Evolutionary conservation across 148 eudicot species (phyloP), one percentile per base, ranked within the genome.

Genomic region (Rhododendron griersonianum): DNA sequence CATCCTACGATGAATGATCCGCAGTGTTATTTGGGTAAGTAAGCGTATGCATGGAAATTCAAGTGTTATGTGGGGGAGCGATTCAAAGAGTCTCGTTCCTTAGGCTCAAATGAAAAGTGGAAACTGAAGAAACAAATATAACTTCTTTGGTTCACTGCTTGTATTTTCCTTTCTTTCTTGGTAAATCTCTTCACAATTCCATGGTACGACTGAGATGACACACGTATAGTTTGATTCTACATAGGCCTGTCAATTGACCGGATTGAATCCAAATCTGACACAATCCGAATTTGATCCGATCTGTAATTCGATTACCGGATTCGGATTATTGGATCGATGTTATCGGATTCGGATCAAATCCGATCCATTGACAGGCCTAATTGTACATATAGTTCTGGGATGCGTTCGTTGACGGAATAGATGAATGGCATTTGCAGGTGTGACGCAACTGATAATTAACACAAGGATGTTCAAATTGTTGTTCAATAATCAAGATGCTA

Each of bases 1-100:
- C 87, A 82, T 85, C 89, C 37, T 80, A 4, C 13, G 79, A 69
- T 28, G 80, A 69, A 21, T 84, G 55, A 78, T 67, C 25, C 28
- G 50, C 44, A n/a, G 51, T 5, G 19, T n/a, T 44, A n/a, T 25
- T 13, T 3, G 63, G 79, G 19, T 45, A 47, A 10, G 3, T 21
- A 84, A 28, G 28, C 33, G 21, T 15, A 16, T 16, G 4, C 47
- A 45, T 78, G 19, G 11, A 81, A 53, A n/a, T 81, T 15, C 28
- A 47, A 71, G 30, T 73, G 85, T 41, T 69, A 16, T 30, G 37
- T 57, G 76, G 37, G 2, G 76, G 39, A 69, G 53, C 55, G 61
- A 30, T 47, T 83, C 77, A 25, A 45, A 71, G 78, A 35, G 78
- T 71, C 82, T 13, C 30, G 39, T 47, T 44, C 84, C 59, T 37